phyloP scores from a whole-genome alignment of 768 basidiomycete genomes.

The Naematelia aurantialba region DNA sequence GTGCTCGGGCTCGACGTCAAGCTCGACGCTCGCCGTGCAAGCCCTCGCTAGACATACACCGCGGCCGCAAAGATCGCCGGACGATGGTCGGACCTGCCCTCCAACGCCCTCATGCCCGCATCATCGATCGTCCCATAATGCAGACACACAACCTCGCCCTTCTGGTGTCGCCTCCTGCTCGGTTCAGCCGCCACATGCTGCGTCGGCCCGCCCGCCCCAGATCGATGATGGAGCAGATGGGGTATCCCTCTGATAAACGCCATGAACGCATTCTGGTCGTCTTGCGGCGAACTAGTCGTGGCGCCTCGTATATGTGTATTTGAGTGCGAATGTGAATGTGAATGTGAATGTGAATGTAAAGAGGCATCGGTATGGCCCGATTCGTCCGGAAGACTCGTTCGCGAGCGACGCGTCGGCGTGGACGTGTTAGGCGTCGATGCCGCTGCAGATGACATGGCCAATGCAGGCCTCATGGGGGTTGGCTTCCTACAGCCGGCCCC shows the following conservation, averaged over 20 bases:
- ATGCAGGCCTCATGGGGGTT: no score
- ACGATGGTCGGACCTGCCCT: constrained; percentile 49
- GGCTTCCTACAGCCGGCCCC: no score
- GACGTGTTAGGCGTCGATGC: background rate
- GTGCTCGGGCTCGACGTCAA: no score
- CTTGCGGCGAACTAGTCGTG: background rate
- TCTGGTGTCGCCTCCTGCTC: constrained; percentile 15
- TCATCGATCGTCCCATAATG: constrained; percentile 50
- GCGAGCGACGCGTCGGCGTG: background rate
- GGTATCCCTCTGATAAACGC: constrained; percentile 39
- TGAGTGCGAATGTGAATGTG: no score
- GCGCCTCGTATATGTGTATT: no score
- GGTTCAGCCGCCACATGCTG: background rate
- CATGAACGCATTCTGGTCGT: constrained; percentile 24
- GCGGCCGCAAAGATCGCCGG: constrained; percentile 48
- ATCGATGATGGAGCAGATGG: constrained; percentile 27
- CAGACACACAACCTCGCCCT: constrained; percentile 48
- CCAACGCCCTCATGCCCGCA: constrained; percentile 46
- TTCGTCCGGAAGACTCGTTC: background rate
- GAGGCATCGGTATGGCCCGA: no score
- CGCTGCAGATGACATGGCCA: no score
- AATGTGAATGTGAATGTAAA: no score
- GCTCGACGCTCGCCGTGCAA: background rate
- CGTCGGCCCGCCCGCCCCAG: background rate
- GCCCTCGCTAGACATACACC: constrained; percentile 34